phyloP scores from a whole-genome alignment of 2,329 filamentous ascomycete genomes.

The Biscogniauxia marginata region DNA sequence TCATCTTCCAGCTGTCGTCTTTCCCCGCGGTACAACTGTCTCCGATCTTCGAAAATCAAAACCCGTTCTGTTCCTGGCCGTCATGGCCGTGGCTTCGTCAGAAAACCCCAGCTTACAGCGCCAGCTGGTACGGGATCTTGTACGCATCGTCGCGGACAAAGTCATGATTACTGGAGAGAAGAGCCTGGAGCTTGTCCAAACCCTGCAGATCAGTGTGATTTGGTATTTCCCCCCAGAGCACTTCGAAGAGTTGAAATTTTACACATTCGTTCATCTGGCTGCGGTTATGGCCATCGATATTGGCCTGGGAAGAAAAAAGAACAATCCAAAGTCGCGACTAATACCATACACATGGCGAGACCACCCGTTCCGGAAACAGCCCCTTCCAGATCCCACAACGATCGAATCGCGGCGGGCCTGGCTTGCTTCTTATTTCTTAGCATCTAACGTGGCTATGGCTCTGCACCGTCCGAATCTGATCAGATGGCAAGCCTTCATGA shows the following conservation, averaged over 20 bases:
- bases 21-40: conserved; percentile 52
- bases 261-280: conserved; percentile 79
- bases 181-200: conserved; percentile 78
- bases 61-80: conserved; percentile 67
- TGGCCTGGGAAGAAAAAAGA: conserved; percentile 57
- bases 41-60: conserved; percentile 56
- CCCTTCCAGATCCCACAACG: conserved; percentile 50
- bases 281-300: conserved; percentile 82
- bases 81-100: conserved; percentile 65
- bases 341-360: conserved; percentile 41
- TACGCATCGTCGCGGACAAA: conserved; percentile 70
- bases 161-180: conserved; percentile 76
- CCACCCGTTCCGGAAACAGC: conserved; percentile 41
- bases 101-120: conserved; percentile 57
- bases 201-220: conserved; percentile 70
- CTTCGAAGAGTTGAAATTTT: conserved; percentile 86
- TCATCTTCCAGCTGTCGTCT: conserved; percentile 63
- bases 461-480: conserved; percentile 60
- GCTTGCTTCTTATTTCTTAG: conserved; percentile 59
- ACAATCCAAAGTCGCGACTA: conserved; percentile 36
- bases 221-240: conserved; percentile 86
- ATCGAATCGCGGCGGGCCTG: conserved; percentile 58
- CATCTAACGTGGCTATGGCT: conserved; percentile 59
- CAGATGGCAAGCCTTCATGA: conserved; percentile 60
- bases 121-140: conserved; percentile 65